phyloP scores from a whole-genome alignment of 805 yeast genomes.

The Sugiyamaella marilandica region DNA sequence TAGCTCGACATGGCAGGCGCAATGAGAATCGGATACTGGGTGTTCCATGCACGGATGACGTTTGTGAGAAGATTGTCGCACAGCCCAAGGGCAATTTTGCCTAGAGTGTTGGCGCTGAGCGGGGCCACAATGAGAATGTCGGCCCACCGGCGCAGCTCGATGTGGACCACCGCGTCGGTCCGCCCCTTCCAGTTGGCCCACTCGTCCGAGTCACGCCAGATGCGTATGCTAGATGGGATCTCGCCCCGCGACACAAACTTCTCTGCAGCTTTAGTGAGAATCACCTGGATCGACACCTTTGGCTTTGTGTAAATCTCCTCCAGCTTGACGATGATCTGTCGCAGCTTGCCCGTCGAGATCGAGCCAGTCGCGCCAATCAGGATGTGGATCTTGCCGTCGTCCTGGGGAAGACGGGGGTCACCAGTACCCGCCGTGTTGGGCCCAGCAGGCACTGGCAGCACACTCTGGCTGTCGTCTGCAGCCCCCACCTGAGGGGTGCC shows the following conservation, averaged over 20 bases:
- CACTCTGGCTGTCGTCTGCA: background rate
- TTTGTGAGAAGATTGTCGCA: slow-evolving; percentile 89
- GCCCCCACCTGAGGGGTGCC: background rate
- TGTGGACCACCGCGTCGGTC: slow-evolving; percentile 89
- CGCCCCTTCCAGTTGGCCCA: slow-evolving; percentile 85
- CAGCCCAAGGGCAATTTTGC: slow-evolving; percentile 83
- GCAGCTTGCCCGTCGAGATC: slow-evolving; percentile 76
- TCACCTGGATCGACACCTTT: slow-evolving; percentile 75
- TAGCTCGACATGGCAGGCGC: slow-evolving; percentile 97
- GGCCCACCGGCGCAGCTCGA: slow-evolving; percentile 95
- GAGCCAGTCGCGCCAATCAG: slow-evolving; percentile 87
- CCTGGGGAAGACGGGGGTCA: slow-evolving; percentile 65
- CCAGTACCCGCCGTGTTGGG: slow-evolving; percentile 37
- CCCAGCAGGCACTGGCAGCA: slow-evolving; percentile 6
- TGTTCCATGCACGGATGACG: slow-evolving; percentile 93
- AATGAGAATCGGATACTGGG: slow-evolving; percentile 76
- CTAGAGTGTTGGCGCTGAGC: slow-evolving; percentile 84
- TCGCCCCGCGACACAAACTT: slow-evolving; percentile 62
- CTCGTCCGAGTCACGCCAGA: slow-evolving; percentile 93
- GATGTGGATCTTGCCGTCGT: slow-evolving; percentile 84
- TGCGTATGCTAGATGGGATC: slow-evolving; percentile 62
- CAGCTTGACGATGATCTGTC: slow-evolving; percentile 70
- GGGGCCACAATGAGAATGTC: slow-evolving; percentile 91
- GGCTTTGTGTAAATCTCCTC: slow-evolving; percentile 74
- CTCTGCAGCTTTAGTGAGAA: slow-evolving; percentile 80